A percentile compares a stretch with the other conserved stretches of the same genome.
These are phyloP conservation scores for Ogataea thermomethanolica DNA, from an alignment of 805 yeast species.

Conservation along the genomic window DNA sequence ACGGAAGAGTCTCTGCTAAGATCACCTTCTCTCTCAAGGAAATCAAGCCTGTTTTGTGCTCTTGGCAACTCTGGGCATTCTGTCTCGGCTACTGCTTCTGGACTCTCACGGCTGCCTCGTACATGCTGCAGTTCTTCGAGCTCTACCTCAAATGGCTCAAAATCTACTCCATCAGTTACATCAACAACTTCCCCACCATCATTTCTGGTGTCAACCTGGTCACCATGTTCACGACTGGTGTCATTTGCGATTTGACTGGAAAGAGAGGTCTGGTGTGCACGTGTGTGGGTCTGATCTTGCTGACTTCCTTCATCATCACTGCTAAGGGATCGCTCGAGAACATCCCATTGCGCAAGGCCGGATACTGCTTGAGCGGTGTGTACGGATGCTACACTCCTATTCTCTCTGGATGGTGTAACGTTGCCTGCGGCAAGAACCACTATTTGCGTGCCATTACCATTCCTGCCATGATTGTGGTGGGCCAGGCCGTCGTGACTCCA, in stretches of 20 bases:
- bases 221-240: constrained; percentile 39
- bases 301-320: constrained; percentile 33
- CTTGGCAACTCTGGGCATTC: constrained; percentile 44
- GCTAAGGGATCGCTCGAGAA: constrained; percentile 11
- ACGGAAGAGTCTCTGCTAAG: constrained; percentile 34
- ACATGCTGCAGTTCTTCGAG: constrained; percentile 26
- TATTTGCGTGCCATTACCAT: constrained; percentile 26
- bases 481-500: constrained; percentile 27
- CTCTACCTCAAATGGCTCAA: constrained; percentile 43
- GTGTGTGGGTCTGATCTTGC: constrained; percentile 43
- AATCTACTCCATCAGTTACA: constrained; percentile 40
- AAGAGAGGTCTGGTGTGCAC: constrained; percentile 35
- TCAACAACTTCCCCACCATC: constrained; percentile 56
- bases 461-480: constrained; percentile 27
- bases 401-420: constrained; percentile 62
- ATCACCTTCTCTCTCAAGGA: constrained; percentile 35
- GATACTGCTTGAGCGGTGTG: constrained; percentile 23
- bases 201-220: constrained; percentile 48
- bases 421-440: constrained; percentile 39
- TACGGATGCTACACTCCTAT: constrained; percentile 53
- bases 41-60: constrained; percentile 38
- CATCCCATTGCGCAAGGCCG: constrained; percentile 23
- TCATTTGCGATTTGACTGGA: constrained; percentile 24
- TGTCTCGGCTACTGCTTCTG: constrained; percentile 25
- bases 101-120: constrained; percentile 27